Evolutionary conservation across 495 filamentous ascomycete species (phyloP).

Genomic region (Bacidia gigantensis): DNA sequence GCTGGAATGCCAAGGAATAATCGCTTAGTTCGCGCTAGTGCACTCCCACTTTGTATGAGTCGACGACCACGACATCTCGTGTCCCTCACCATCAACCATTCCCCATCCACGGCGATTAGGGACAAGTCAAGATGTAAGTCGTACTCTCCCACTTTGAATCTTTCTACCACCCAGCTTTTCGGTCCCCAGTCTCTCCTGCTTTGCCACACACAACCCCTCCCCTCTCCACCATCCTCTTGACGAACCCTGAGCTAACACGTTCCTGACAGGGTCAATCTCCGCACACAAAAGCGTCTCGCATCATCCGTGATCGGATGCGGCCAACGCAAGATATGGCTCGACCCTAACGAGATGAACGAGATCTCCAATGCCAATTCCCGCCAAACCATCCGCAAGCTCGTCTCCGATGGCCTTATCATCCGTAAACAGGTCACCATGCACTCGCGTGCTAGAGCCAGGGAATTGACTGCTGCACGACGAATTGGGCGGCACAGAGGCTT

Average conservation of each 20-base stretch:
- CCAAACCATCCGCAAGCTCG: slow-evolving; percentile 99
- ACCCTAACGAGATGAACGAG: slow-evolving; percentile 97
- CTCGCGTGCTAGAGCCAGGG: slow-evolving; percentile 87
- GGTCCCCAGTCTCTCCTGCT: no score
- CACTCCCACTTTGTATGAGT: slow-evolving; percentile 1
- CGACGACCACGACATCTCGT: neutral
- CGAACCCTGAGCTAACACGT: slow-evolving; percentile 4
- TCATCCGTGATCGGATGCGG: slow-evolving; percentile 95
- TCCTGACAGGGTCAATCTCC: slow-evolving; percentile 89
- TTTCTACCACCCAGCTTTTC: neutral
- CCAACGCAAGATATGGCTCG: slow-evolving; percentile 99
- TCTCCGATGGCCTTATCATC: slow-evolving; percentile 99
- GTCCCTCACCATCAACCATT: neutral
- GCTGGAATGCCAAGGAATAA: slow-evolving; percentile 6
- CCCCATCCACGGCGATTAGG: neutral
- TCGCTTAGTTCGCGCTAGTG: slow-evolving; percentile 9
- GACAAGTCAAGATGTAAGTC: neutral
- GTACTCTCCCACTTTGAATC: neutral
- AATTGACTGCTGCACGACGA: slow-evolving; percentile 75
- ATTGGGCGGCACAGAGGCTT: slow-evolving; percentile 94
- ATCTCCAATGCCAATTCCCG: slow-evolving; percentile 99
- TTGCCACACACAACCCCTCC: neutral
- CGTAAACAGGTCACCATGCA: slow-evolving; percentile 99
- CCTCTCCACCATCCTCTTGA: neutral
- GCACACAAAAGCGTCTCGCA: slow-evolving; percentile 99